Evolutionary conservation across 257 asterid species (phyloP).

Genomic region (Penstemon davidsonii): DNA sequence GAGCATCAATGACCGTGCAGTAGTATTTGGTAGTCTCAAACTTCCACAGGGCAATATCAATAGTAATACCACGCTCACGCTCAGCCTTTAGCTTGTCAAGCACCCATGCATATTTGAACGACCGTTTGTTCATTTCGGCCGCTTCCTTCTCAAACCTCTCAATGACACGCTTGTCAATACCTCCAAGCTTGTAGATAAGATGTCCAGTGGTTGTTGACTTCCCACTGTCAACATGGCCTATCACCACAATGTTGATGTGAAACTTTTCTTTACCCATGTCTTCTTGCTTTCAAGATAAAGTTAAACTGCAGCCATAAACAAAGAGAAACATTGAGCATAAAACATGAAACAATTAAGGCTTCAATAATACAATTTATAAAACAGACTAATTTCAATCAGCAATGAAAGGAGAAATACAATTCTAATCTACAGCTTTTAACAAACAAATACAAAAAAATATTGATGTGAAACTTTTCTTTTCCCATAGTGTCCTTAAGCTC

Average conservation of each 20-base stretch:
- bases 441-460: too few species aligned
- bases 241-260: constrained; percentile 55
- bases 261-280: constrained; percentile 49
- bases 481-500: too few species aligned
- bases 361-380: too few species aligned
- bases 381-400: too few species aligned
- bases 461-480: too few species aligned
- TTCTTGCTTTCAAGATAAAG: neutral
- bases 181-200: constrained; percentile 57
- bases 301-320: neutral
- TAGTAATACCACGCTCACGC: constrained; percentile 89
- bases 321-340: too few species aligned
- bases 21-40: constrained; percentile 87
- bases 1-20: constrained; percentile 90
- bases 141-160: constrained; percentile 76
- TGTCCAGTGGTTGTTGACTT: constrained; percentile 59
- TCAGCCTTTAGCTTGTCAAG: constrained; percentile 94
- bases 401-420: too few species aligned
- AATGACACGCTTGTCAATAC: constrained; percentile 62
- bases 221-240: constrained; percentile 59
- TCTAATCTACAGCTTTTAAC: too few species aligned
- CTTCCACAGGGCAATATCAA: constrained; percentile 88
- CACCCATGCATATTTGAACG: constrained; percentile 85
- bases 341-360: too few species aligned
- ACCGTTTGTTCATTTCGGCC: constrained; percentile 85